phyloP scores from a whole-genome alignment of 495 filamentous ascomycete species.

The Talaromyces proteolyticus region DNA sequence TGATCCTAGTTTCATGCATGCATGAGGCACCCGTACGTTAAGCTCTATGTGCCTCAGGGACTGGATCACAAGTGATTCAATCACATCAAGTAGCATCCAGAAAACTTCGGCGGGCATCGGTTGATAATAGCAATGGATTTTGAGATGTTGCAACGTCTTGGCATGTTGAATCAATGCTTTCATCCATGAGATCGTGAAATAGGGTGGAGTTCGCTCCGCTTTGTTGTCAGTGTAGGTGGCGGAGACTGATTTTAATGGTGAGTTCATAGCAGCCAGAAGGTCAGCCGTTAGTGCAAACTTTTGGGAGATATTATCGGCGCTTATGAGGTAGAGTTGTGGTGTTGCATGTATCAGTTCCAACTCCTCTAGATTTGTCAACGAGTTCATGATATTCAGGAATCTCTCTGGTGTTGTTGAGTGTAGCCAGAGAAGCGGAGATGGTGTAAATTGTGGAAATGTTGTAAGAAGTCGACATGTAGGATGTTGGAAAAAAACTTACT shows the following conservation, averaged over 20 bases:
- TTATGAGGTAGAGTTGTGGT: conserved; percentile 2
- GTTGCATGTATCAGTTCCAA: neutral
- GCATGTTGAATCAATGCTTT: conserved; percentile 1
- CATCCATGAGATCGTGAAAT: neutral
- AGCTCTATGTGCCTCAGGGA: conserved; percentile 1
- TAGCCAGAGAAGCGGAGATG: conserved; percentile 2
- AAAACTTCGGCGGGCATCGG: neutral
- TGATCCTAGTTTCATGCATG: neutral
- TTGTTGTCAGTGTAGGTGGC: conserved; percentile 1
- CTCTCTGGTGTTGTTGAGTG: neutral
- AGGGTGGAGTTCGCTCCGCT: neutral
- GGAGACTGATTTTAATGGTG: neutral
- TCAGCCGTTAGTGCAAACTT: neutral
- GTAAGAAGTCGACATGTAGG: neutral
- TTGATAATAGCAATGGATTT: conserved; percentile 3
- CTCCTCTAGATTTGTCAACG: neutral
- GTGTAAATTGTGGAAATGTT: conserved; percentile 1
- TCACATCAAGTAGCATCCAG: neutral
- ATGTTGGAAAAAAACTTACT: neutral
- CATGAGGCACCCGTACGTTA: neutral
- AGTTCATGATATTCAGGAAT: neutral
- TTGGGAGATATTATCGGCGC: neutral
- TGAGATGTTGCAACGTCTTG: conserved; percentile 1
- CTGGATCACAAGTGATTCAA: neutral
- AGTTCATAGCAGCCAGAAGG: neutral